These are phyloP conservation scores for Coffea eugenioides DNA, from an alignment of 257 asterid genomes.

Conservation along the genomic window DNA sequence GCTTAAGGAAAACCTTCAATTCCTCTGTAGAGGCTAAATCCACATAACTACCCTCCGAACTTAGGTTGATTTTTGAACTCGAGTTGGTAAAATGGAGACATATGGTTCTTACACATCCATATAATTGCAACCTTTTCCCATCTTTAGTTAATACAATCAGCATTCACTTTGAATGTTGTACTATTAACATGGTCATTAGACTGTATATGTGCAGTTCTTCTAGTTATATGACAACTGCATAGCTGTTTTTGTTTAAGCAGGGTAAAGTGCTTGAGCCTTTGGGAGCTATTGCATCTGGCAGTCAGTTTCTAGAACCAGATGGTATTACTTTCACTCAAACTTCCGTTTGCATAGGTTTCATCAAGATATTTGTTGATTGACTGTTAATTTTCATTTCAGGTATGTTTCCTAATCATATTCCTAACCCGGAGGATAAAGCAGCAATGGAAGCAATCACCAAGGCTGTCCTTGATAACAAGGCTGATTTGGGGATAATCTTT, in stretches of 20 bases:
- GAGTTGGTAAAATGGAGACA: background rate
- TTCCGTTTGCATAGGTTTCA: conserved; percentile 9
- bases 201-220: background rate
- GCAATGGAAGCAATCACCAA: conserved; percentile 91
- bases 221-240: conserved; percentile 11
- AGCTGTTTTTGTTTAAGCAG: conserved; percentile 46
- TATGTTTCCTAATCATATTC: conserved; percentile 96
- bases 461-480: conserved; percentile 80
- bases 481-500: conserved; percentile 95
- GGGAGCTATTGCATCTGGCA: conserved; percentile 93
- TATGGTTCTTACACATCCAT: background rate
- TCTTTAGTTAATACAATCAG: background rate
- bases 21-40: background rate
- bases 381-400: conserved; percentile 45
- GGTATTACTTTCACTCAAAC: conserved; percentile 51
- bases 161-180: background rate
- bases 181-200: no score
- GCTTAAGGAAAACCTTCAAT: background rate
- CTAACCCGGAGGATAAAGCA: conserved; percentile 95
- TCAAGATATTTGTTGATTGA: conserved; percentile 12
- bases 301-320: conserved; percentile 96
- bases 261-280: conserved; percentile 95
- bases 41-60: background rate
- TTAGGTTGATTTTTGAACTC: background rate
- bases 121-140: background rate